Base-by-base conservation (phyloP, 305 asterid species). In the Fraxinus ornus region DNA sequence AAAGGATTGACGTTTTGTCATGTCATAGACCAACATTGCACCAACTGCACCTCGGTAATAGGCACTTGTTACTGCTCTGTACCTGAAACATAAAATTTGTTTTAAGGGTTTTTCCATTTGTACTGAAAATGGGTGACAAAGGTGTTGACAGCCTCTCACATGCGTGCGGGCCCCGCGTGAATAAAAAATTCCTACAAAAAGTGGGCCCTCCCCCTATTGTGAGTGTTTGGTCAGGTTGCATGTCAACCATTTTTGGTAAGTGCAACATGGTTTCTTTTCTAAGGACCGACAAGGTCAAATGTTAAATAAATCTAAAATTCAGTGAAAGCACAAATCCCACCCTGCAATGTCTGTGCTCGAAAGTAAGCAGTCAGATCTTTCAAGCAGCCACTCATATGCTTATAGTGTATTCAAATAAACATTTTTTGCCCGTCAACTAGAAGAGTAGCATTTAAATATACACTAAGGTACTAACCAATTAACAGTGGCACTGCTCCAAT, bases 41-140 rank as follows among this genome's bases (percentile, higher is more conserved):
- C 90, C 90, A 0, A 87, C 88, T 37, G 90, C 90, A 24, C 90
- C 90, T 17, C 90, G 80, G 78, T 87, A 87, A 77, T 87, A 85
- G 71, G 90, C 88, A 82, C 88, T 87, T 57, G 87, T 87, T 52
- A 84, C 87, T 2, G 86, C 89, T 49, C 88, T 83, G 52, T 87
- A 87, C 85, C 90, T 87, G 72, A 9, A 62, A 62, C 17, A 62
- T 62, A 52, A 52, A 52, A 49, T 32, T 33, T 33, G 5, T 33
- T 33, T 33, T 4, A 33, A 33, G 36, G 36, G 36, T 33, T 33
- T 33, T 33, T 33, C 36, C 36, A 32, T 33, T 33, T 33, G 36
- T 33, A 33, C 36, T 0, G 36, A 33, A 33, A 33, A 33, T 33
- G 36, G 36, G 36, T 33, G 36, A 33, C 36, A 4, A 4, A 33